phyloP scores from a whole-genome alignment of 2,329 filamentous ascomycete genomes.

The Pleomassaria siparia region DNA sequence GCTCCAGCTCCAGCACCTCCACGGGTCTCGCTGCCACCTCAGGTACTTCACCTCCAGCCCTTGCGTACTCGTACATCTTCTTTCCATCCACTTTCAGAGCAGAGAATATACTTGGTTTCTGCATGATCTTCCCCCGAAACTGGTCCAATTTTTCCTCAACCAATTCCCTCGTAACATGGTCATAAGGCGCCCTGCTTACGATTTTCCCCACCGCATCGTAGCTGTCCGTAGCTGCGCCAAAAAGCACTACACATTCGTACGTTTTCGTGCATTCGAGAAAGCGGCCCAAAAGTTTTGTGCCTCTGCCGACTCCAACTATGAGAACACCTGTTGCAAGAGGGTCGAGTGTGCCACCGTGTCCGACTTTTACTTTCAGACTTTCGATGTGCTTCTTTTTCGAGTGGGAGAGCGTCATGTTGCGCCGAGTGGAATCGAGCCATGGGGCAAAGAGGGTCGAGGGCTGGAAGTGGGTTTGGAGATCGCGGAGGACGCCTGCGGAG shows the following conservation, averaged over 20 bases:
- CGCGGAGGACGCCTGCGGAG: constrained; percentile 87
- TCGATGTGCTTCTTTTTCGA: constrained; percentile 58
- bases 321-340: constrained; percentile 92
- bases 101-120: constrained; percentile 90
- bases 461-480: constrained; percentile 82
- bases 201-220: constrained; percentile 88
- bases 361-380: constrained; percentile 76
- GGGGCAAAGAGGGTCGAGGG: constrained; percentile 77
- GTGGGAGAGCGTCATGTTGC: constrained; percentile 56
- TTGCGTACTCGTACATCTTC: constrained; percentile 91
- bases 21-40: constrained; percentile 82
- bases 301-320: constrained; percentile 82
- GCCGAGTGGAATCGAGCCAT: constrained; percentile 67
- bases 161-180: constrained; percentile 75
- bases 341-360: constrained; percentile 93
- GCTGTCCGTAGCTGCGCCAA: constrained; percentile 88
- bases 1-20: constrained; percentile 73
- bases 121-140: constrained; percentile 82
- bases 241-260: constrained; percentile 86
- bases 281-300: constrained; percentile 76
- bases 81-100: constrained; percentile 93
- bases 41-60: constrained; percentile 84
- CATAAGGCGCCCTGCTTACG: constrained; percentile 71
- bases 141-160: constrained; percentile 74
- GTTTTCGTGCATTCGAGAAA: constrained; percentile 90